Evolutionary conservation across 225 moss, liverwort and hornwort genomes (phyloP), one percentile per base, ranked within the genome.

Genomic region (Asterella californica): DNA sequence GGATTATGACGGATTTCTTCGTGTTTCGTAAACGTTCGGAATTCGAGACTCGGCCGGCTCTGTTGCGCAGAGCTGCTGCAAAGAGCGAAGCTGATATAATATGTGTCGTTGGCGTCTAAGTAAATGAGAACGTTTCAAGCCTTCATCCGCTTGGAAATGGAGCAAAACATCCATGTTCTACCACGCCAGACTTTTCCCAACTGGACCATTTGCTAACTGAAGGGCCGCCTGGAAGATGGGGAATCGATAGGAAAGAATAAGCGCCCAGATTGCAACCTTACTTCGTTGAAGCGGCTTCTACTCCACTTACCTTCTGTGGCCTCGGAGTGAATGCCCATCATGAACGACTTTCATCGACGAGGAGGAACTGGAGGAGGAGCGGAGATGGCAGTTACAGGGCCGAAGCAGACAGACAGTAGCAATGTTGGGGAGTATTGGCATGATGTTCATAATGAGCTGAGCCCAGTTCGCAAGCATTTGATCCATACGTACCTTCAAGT

Each of bases 381-480:
- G 71, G 83, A 75, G 86, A 86, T 81, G 86, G 83, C 81, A 73
- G 81, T 81, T 74, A 68, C 71, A 59, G 86, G 81, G 36, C 61
- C 86, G 19, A 83, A 80, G 78, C 82, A 80, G 22, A 66, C 17
- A 33, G 76, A 76, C 9, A 38, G 24, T n/a, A 47, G 27, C 47
- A n/a, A 60, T 29, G 34, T 45, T 36, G 79, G 47, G 30, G 80
- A 84, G 75, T 79, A 57, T 37, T 87, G 84, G 87, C 78, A 57
- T 72, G 87, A 87, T 69, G 76, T 25, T 69, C 24, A 37, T n/a
- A 74, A 84, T 18, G 76, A 85, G 49, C 67, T 84, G 36, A 87
- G 87, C 63, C 87, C 87, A 3, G 74, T 87, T 2, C 82, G 87
- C 12, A 87, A 80, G 72, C 84, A 87, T 38, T 57, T 87, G 77